phyloP scores from a whole-genome alignment of 768 basidiomycete genomes.

The Leucosporidium scottii region DNA sequence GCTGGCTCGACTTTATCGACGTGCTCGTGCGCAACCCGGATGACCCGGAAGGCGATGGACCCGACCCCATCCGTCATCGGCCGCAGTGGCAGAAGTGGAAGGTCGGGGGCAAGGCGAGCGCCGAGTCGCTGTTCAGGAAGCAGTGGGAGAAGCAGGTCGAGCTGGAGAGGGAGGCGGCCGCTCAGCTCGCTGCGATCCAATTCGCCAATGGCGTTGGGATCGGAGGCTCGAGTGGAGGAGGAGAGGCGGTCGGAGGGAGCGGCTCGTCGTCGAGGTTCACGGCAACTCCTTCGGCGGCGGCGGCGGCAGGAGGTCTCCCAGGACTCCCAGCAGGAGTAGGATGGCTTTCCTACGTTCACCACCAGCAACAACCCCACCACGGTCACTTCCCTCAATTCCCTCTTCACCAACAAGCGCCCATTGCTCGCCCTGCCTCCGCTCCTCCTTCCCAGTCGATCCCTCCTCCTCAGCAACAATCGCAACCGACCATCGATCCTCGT shows the following conservation, averaged over 20 bases:
- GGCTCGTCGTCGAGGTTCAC: no score
- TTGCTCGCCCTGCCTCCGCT: neutral
- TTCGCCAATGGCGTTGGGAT: no score
- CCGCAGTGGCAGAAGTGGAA: neutral
- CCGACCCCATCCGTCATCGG: neutral
- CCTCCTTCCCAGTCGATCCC: neutral
- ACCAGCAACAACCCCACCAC: neutral
- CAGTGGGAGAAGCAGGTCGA: neutral
- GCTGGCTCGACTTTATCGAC: conserved; percentile 27
- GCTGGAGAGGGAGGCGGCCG: neutral
- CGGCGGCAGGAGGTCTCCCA: no score
- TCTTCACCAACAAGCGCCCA: neutral
- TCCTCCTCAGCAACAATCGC: neutral
- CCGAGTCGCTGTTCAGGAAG: neutral
- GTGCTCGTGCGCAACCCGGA: conserved; percentile 13
- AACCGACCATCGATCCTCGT: neutral
- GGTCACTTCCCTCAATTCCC: neutral
- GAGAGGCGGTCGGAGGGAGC: no score
- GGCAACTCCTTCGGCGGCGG: no score
- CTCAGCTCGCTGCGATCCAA: neutral
- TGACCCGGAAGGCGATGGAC: conserved; percentile 22
- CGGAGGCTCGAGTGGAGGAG: no score
- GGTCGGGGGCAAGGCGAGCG: conserved; percentile 12
- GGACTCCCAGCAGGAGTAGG: no score
- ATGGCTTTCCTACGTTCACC: no score